Conservation (phyloP, 2,329 filamentous ascomycete species). For the Botrytis sinoallii region DNA sequence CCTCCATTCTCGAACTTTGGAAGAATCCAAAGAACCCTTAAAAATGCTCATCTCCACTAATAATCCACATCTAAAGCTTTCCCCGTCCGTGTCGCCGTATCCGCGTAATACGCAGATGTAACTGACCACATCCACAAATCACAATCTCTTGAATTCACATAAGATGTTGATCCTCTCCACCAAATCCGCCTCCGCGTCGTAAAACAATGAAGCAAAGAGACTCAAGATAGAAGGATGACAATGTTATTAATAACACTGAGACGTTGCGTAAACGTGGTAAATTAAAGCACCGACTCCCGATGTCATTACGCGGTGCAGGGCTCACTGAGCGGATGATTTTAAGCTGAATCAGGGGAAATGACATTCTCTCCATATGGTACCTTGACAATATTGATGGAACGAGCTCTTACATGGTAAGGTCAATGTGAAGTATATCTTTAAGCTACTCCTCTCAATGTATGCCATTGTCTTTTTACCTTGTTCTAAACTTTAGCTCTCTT, state of each 20-base stretch:
- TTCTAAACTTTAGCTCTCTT: background rate
- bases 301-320: slow-evolving; percentile 1
- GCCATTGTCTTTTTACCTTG: background rate
- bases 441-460: background rate
- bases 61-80: slow-evolving; percentile 6
- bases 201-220: background rate
- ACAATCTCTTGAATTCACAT: background rate
- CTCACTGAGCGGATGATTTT: background rate
- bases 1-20: background rate
- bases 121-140: background rate
- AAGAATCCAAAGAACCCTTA: slow-evolving; percentile 6
- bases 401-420: background rate
- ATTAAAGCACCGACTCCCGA: slow-evolving; percentile 9
- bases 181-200: background rate
- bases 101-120: background rate
- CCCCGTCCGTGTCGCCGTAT: slow-evolving; percentile 3
- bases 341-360: slow-evolving; percentile 16
- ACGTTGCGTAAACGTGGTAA: background rate
- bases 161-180: background rate
- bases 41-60: background rate
- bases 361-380: background rate
- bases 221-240: background rate
- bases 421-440: background rate
- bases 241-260: background rate
- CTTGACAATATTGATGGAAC: background rate